phyloP scores from a whole-genome alignment of 108 stramenopile species.

The Aurantiochytrium sp. region DNA sequence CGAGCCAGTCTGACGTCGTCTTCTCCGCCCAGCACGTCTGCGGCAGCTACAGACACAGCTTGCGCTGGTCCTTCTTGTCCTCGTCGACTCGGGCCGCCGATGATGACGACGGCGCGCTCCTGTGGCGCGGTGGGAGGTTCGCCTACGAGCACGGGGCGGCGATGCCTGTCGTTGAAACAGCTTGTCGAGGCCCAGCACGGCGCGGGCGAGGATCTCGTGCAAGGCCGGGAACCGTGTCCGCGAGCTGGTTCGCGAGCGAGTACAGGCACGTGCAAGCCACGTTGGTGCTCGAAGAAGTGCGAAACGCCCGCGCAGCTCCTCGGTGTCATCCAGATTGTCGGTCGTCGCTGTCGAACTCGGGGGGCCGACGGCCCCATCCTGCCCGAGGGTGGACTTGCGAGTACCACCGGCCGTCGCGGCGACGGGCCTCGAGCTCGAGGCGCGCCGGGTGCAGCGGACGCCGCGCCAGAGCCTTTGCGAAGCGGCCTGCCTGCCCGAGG shows the following conservation, averaged over 20 bases:
- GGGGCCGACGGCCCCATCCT: too few species aligned
- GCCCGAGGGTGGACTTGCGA: too few species aligned
- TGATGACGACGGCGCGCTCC: background rate
- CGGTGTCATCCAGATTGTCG: too few species aligned
- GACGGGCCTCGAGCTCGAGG: too few species aligned
- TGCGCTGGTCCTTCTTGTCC: background rate
- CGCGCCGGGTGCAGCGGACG: too few species aligned
- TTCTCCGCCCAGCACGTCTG: background rate
- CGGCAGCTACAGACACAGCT: background rate
- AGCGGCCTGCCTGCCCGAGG: too few species aligned
- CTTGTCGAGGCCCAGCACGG: background rate
- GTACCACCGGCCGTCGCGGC: too few species aligned
- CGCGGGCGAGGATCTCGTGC: background rate
- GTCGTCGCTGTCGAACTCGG: too few species aligned
- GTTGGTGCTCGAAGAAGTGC: background rate
- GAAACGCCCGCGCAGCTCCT: background rate
- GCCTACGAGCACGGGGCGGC: background rate
- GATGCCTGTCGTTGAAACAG: background rate
- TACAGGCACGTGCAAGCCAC: background rate
- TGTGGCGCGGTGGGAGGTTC: background rate
- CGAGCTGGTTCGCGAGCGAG: background rate
- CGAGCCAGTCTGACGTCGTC: background rate
- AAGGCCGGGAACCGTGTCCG: background rate
- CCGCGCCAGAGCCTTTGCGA: too few species aligned
- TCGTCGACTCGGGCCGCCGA: background rate